phyloP scores from a whole-genome alignment of 345 rosid species.

The Moricandia arvensis region DNA sequence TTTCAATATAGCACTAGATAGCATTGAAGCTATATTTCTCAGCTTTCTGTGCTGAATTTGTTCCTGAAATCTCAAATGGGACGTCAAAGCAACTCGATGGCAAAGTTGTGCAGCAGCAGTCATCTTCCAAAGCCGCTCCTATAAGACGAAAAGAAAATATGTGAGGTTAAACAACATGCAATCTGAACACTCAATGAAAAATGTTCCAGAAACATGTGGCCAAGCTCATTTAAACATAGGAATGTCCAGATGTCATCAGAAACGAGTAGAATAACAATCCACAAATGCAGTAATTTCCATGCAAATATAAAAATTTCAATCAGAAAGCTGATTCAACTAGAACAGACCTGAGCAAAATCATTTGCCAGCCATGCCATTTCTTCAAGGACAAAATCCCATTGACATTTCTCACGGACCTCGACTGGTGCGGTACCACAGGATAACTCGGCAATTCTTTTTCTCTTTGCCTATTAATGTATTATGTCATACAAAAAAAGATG shows the following conservation, averaged over 20 bases:
- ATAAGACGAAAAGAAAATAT: constrained; percentile 18
- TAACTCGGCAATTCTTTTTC: constrained; percentile 80
- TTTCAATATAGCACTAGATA: constrained; percentile 82
- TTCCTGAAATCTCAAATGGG: constrained; percentile 57
- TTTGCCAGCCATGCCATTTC: constrained; percentile 99
- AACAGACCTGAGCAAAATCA: constrained; percentile 93
- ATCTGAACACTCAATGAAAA: neutral
- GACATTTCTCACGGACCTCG: constrained; percentile 59
- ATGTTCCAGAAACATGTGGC: constrained; percentile 5
- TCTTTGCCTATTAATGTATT: constrained; percentile 68
- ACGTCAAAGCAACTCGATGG: constrained; percentile 63
- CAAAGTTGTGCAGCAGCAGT: constrained; percentile 94
- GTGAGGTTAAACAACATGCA: neutral
- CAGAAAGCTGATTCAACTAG: constrained; percentile 15
- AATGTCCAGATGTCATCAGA: constrained; percentile 1
- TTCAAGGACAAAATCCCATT: constrained; percentile 98
- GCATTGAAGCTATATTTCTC: constrained; percentile 57
- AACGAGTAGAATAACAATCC: constrained; percentile 8
- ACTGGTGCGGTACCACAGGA: constrained; percentile 51
- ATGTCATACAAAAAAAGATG: constrained; percentile 26
- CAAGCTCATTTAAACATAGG: neutral
- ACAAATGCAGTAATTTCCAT: constrained; percentile 24
- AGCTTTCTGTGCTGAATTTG: constrained; percentile 50
- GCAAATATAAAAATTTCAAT: constrained; percentile 5
- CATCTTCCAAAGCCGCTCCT: constrained; percentile 99